Evolutionary conservation across 139 green algal genomes (phyloP), one percentile per base, ranked within the genome.

Genomic region (Volvox reticuliferus): DNA sequence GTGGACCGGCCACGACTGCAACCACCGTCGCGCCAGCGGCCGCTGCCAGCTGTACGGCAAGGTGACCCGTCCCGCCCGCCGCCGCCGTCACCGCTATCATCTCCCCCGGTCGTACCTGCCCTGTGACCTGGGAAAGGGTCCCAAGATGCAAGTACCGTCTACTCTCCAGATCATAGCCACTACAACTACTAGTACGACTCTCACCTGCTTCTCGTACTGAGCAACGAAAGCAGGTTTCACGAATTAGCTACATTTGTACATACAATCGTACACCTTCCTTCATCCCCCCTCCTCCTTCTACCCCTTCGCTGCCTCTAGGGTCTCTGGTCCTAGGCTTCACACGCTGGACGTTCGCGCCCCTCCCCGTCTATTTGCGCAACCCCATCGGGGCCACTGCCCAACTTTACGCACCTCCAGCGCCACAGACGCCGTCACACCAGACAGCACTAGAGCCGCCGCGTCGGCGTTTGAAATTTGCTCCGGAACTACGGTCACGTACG

Each of bases 21-120:
- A 99, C 91, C 32, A 98, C 96, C 19, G 84, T 88, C 90, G 93
- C 93, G 21, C 97, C 97, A n/a, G 65, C 79, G 32, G 63, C 62
- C 24, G 24, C 32, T 6, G 95, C 96, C 68, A 97, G 88, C 93
- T 98, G 96, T 37, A 96, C 93, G 5, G 93, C 95, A 65, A 98
- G 93, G 75, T 96, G 94, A n/a, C 95, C 94, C 1, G 95, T 96
- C 26, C 91, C 96, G 21, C 96, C 96, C 30, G 94, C 96, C 12
- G 95, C 96, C 12, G 96, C 95, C 19, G 96, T 97, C 12, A 98
- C 95, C 19, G 94, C 84, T 20, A 97, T 92, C 0, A 86, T 86
- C 37, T 97, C 91, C 0, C 95, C 95, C 0, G 90, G 36, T 33
- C 94, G 44, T 18, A 96, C 61, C 6, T 75, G 80, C 20, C 77